Evolutionary conservation across 345 rosid genomes (phyloP).

Genomic region (Bretschneidera sinensis): DNA sequence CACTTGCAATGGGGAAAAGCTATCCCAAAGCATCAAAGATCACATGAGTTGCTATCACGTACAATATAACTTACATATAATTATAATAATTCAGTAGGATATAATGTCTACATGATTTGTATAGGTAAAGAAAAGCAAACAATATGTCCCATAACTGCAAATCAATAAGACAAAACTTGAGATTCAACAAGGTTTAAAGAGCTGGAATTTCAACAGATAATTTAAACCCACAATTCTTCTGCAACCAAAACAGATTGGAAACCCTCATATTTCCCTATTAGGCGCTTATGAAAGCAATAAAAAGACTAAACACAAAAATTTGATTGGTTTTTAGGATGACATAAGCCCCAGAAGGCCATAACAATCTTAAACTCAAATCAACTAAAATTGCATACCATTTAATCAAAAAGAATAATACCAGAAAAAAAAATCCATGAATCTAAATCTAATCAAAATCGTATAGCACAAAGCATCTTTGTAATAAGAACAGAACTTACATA

Average conservation of each 20-base stretch:
- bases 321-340: background rate
- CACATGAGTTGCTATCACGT: background rate
- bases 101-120: background rate
- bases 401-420: background rate
- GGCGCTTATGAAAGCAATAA: background rate
- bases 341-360: too few species aligned
- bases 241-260: background rate
- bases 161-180: background rate
- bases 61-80: too few species aligned
- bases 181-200: background rate
- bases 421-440: background rate
- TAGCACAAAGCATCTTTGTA: background rate
- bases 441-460: background rate
- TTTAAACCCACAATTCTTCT: constrained; percentile 12
- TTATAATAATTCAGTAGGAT: too few species aligned
- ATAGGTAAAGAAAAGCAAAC: background rate
- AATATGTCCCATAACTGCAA: background rate
- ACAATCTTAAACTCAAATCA: background rate
- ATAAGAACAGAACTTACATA: constrained; percentile 7
- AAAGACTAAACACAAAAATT: background rate
- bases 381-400: background rate
- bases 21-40: background rate
- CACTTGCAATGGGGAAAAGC: background rate
- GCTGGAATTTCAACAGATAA: background rate
- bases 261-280: background rate